Evolutionary conservation across 768 basidiomycete genomes (phyloP).

Genomic region (Trametes elegans): DNA sequence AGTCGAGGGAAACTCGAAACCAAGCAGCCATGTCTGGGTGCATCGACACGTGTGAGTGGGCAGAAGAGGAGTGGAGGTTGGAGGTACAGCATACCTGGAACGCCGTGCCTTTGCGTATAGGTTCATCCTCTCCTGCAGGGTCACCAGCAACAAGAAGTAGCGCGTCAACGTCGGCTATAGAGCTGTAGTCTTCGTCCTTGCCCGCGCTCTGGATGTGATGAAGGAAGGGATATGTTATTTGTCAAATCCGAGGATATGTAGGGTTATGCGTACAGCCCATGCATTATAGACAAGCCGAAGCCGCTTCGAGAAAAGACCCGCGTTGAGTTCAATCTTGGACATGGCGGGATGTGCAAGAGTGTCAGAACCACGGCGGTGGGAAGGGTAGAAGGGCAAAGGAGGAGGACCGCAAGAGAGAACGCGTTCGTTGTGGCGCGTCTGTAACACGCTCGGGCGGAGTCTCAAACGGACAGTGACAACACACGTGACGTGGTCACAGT

Average conservation of each 20-base stretch:
- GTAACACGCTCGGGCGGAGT: constrained; percentile 19
- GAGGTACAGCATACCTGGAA: constrained; percentile 64
- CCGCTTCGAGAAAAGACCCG: constrained; percentile 30
- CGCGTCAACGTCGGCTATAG: constrained; percentile 67
- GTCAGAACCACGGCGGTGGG: constrained; percentile 17
- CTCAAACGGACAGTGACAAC: constrained; percentile 1
- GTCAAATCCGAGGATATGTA: background rate
- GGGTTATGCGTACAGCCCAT: constrained; percentile 33
- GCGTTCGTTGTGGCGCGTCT: constrained; percentile 22
- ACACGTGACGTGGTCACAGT: constrained; percentile 3
- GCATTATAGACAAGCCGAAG: constrained; percentile 28
- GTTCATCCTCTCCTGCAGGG: constrained; percentile 80
- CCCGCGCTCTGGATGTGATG: constrained; percentile 49
- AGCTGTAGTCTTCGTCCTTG: constrained; percentile 68
- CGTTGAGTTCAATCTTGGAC: constrained; percentile 58
- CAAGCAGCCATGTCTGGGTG: constrained; percentile 88
- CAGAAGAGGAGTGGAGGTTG: background rate
- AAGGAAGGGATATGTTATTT: background rate
- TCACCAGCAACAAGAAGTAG: constrained; percentile 75
- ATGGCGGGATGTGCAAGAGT: background rate
- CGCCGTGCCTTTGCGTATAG: constrained; percentile 87
- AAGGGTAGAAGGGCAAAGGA: constrained; percentile 2
- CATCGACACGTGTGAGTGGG: constrained; percentile 15
- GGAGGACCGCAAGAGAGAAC: constrained; percentile 15
- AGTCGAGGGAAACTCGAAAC: constrained; percentile 97